Evolutionary conservation across 164 flowering plant genomes (phyloP).

Genomic region (Stephania cephalantha): DNA sequence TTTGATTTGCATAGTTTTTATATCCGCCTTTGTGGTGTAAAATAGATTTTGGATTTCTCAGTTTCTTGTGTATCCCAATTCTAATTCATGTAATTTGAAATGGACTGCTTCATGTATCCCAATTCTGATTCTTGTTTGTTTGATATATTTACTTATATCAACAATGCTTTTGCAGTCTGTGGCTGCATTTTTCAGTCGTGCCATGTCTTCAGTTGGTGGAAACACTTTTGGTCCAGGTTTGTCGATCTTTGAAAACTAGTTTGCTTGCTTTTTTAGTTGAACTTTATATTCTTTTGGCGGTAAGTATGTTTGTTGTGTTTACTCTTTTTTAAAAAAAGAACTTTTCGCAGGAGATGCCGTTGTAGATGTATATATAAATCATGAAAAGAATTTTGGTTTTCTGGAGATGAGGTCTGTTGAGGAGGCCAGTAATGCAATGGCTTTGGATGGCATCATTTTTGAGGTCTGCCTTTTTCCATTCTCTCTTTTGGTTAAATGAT

Average conservation of each 20-base stretch:
- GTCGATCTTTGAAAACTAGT: background rate
- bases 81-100: background rate
- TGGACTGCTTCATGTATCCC: background rate
- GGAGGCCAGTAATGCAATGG: conserved; percentile 86
- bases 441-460: conserved; percentile 19
- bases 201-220: conserved; percentile 94
- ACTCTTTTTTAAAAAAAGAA: background rate
- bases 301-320: background rate
- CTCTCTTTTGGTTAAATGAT: background rate
- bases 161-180: conserved; percentile 54
- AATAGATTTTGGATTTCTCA: background rate
- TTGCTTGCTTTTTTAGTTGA: background rate
- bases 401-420: conserved; percentile 99
- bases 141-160: too few species aligned
- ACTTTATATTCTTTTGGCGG: background rate
- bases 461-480: conserved; percentile 11
- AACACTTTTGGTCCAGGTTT: conserved; percentile 97
- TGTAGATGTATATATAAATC: conserved; percentile 94
- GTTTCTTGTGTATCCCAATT: background rate
- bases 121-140: background rate
- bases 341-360: conserved; percentile 82
- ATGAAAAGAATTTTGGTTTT: conserved; percentile 98
- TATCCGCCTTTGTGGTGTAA: background rate
- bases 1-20: background rate
- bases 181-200: conserved; percentile 88